A percentile compares a stretch with the other conserved stretches of the same genome.
Conservation (phyloP, 805 yeast species). For the Nakazawaea wyomingensis region DNA sequence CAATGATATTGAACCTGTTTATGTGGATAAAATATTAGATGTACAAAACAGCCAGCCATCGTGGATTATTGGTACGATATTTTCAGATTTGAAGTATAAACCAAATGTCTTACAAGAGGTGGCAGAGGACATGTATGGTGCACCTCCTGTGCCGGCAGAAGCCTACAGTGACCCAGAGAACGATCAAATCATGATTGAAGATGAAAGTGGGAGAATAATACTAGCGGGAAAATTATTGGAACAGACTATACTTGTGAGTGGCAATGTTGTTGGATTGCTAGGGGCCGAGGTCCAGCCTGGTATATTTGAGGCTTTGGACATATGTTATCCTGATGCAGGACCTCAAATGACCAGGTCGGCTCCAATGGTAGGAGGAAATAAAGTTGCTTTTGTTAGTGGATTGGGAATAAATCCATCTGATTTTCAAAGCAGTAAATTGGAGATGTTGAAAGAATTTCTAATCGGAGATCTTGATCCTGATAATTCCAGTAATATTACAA, state of each 20-base stretch:
- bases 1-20: slow-evolving; percentile 24
- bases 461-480: slow-evolving; percentile 59
- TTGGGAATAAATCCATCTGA: slow-evolving; percentile 46
- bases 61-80: slow-evolving; percentile 86
- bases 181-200: slow-evolving; percentile 75
- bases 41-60: slow-evolving; percentile 55
- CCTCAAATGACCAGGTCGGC: slow-evolving; percentile 10
- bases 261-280: slow-evolving; percentile 77
- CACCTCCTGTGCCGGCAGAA: slow-evolving; percentile 31
- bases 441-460: slow-evolving; percentile 62
- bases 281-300: slow-evolving; percentile 88
- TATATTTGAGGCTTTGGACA: slow-evolving; percentile 75
- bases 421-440: slow-evolving; percentile 40
- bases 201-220: slow-evolving; percentile 83
- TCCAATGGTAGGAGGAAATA: slow-evolving; percentile 26
- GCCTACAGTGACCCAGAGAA: slow-evolving; percentile 51
- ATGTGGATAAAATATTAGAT: slow-evolving; percentile 52
- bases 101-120: slow-evolving; percentile 84
- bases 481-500: slow-evolving; percentile 31
- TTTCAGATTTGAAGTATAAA: slow-evolving; percentile 77
- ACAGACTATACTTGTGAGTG: slow-evolving; percentile 70
- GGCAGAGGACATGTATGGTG: slow-evolving; percentile 49
- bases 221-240: slow-evolving; percentile 61
- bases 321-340: slow-evolving; percentile 58
- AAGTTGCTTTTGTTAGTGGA: slow-evolving; percentile 76